Percentiles rank a stretch among this genome's conserved stretches.
Evolutionary conservation across 2,329 filamentous ascomycete genomes (phyloP).

Genomic region (Paecilomyces niveus): DNA sequence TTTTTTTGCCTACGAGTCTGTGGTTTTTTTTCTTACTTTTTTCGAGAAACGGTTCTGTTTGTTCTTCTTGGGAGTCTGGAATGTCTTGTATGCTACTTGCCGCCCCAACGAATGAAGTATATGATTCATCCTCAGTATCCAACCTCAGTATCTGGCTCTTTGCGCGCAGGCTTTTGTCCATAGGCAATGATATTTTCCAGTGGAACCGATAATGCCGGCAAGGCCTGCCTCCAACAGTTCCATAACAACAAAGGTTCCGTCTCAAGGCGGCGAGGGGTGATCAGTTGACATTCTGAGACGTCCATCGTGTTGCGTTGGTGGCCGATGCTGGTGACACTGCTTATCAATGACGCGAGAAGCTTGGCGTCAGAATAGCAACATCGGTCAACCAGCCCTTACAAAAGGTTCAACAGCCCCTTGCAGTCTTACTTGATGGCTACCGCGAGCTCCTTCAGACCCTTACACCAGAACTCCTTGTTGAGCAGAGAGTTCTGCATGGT

Average conservation of each 20-base stretch:
- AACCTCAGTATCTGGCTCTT: background rate
- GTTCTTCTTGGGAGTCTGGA: constrained; percentile 1
- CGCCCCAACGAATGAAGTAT: background rate
- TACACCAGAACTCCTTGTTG: background rate
- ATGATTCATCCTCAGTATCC: background rate
- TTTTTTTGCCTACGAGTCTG: background rate
- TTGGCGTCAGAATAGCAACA: background rate
- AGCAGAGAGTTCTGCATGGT: background rate
- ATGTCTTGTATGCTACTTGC: background rate
- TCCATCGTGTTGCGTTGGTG: background rate
- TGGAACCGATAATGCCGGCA: background rate
- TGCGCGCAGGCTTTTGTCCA: background rate
- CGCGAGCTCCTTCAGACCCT: background rate
- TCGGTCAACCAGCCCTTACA: background rate
- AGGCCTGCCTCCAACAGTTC: background rate
- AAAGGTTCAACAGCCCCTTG: background rate
- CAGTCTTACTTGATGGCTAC: background rate
- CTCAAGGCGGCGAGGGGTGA: background rate
- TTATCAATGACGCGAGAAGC: background rate
- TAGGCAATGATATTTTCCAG: background rate
- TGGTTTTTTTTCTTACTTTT: background rate
- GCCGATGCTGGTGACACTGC: background rate
- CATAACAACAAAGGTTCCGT: background rate
- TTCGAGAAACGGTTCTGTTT: background rate
- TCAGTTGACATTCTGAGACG: background rate